phyloP scores from a whole-genome alignment of 2,329 filamentous ascomycete genomes.

The Mycocentrospora acerina region DNA sequence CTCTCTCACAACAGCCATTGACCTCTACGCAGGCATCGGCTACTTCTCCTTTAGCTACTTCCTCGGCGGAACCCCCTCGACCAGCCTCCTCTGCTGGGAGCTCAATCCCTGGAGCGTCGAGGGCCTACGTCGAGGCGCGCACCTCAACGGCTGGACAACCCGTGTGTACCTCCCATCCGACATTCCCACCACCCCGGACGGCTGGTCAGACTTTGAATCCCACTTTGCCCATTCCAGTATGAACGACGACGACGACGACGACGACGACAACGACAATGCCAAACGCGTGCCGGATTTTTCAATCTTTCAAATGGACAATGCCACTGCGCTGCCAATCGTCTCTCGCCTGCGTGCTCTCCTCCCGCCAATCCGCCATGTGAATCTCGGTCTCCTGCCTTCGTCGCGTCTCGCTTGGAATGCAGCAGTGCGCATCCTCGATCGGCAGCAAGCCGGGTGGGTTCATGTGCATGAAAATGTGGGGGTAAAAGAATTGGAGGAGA shows the following conservation, averaged over 20 bases:
- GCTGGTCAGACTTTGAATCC: neutral
- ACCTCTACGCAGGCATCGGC: slow-evolving; percentile 90
- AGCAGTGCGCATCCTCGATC: slow-evolving; percentile 53
- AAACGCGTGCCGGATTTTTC: too few relatives aligned
- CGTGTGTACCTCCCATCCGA: slow-evolving; percentile 1
- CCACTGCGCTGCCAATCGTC: slow-evolving; percentile 21
- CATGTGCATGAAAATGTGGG: slow-evolving; percentile 64
- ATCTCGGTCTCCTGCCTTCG: slow-evolving; percentile 59
- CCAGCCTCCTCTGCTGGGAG: slow-evolving; percentile 79
- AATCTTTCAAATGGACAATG: slow-evolving; percentile 47
- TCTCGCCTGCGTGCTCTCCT: slow-evolving; percentile 3
- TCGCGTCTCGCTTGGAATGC: slow-evolving; percentile 52
- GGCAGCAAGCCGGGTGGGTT: slow-evolving; percentile 54
- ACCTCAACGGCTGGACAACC: slow-evolving; percentile 43
- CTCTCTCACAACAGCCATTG: slow-evolving; percentile 51
- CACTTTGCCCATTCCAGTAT: too few relatives aligned
- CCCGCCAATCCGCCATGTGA: slow-evolving; percentile 56
- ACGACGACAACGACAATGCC: too few relatives aligned
- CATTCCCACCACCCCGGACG: neutral
- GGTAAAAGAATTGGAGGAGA: slow-evolving; percentile 24
- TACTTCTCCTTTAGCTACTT: slow-evolving; percentile 87
- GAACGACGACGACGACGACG: neutral
- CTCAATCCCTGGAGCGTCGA: slow-evolving; percentile 64
- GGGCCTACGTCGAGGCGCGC: slow-evolving; percentile 45
- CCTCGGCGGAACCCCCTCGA: slow-evolving; percentile 56